Evolutionary conservation across 192 early-diverging fungal species (phyloP), one percentile per base, ranked within the genome.

Genomic region (Entomortierella chlamydospora): DNA sequence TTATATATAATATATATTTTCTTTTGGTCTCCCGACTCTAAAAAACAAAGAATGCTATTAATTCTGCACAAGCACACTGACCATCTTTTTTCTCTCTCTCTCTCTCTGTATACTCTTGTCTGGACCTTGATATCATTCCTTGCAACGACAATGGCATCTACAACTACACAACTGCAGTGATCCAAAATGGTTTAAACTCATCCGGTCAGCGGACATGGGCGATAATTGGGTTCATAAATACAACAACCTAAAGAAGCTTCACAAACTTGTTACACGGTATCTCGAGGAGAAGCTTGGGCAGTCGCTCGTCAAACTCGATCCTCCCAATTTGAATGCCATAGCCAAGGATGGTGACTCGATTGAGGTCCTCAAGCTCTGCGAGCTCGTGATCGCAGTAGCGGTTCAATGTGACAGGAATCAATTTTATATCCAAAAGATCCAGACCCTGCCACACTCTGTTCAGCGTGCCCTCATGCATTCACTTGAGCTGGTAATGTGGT

Each of bases 161-260:
- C n/a, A n/a, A n/a, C n/a, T n/a, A n/a, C n/a, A n/a, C n/a, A n/a
- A n/a, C n/a, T 26, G 31, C 57, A 97, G 97, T 72, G 96, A 98
- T 83, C 83, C 91, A 20, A 86, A 89, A 50, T 98, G 95, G 95
- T 98, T 99, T 90, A 96, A 95, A 64, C 73, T 87, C 17, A 85
- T 89, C 37, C 87, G 90, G 10, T 84, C 89, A 2, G 83, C 88
- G 13, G 92, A 94, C 56, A 86, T 89, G 9, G 93, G 91, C 50
- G 93, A 95, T 81, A 98, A 97, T 86, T 99, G 98, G 98, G 95
- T 99, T 2, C 76, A 96, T 37, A 93, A 93, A 70, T 92, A 95
- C 79, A 97, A 96, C 83, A 94, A 94, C 60, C 88, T 98, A 18
- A 97, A 97, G 76, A 94, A 93, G 76, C 85, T 97, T 37, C 89